phyloP scores from a whole-genome alignment of 73 alveolate species.

The Stentor roeselii region DNA sequence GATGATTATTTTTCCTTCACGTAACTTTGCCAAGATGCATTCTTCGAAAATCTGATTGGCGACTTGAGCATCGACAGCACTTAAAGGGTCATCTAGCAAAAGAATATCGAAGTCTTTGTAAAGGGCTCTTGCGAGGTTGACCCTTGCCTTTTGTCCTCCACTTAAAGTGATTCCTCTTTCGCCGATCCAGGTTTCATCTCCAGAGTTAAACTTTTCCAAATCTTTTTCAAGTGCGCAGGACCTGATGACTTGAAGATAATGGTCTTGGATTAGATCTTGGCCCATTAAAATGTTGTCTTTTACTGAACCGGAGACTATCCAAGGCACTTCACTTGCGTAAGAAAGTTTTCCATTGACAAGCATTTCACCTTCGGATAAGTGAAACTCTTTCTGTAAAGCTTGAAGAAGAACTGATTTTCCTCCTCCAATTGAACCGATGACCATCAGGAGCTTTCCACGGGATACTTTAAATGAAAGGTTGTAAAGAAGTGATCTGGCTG shows the following conservation, averaged over 20 bases:
- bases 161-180: conserved; percentile 67
- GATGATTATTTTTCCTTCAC: conserved; percentile 30
- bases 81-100: conserved; percentile 73
- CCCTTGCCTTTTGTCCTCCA: conserved; percentile 74
- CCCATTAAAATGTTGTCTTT: conserved; percentile 66
- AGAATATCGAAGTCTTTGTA: conserved; percentile 71
- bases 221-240: conserved; percentile 64
- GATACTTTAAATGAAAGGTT: neutral
- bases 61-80: conserved; percentile 57
- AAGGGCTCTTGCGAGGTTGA: conserved; percentile 87
- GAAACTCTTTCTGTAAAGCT: neutral
- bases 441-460: conserved; percentile 26
- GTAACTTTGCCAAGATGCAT: conserved; percentile 16
- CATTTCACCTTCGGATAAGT: neutral
- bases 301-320: conserved; percentile 35
- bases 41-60: conserved; percentile 7
- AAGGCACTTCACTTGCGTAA: conserved; percentile 23
- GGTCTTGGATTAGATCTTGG: conserved; percentile 45
- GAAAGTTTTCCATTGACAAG: neutral
- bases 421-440: conserved; percentile 24
- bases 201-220: conserved; percentile 6
- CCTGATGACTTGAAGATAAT: conserved; percentile 44
- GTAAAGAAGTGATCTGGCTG: too few relatives aligned
- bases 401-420: neutral
- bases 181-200: conserved; percentile 60